These are phyloP conservation scores for Melanomma pulvis-pyrius DNA, from an alignment of 495 filamentous ascomycete species.

Conservation along the genomic window DNA sequence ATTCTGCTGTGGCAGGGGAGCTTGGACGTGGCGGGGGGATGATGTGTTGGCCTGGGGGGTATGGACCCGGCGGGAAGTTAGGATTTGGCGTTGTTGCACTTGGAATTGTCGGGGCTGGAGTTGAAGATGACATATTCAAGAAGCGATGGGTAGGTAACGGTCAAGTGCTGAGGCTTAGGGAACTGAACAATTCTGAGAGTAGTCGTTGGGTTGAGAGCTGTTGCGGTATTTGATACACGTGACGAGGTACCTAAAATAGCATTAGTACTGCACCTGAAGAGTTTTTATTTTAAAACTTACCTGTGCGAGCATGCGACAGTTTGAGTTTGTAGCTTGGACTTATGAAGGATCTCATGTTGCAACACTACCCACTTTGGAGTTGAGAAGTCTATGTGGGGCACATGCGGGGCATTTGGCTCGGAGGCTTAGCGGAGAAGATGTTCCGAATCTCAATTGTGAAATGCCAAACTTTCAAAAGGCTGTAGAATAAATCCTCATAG, in stretches of 20 bases:
- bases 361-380: too few species aligned
- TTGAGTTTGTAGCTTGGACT: background rate
- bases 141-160: background rate
- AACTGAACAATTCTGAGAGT: background rate
- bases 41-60: slow-evolving; percentile 24
- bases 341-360: too few species aligned
- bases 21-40: slow-evolving; percentile 21
- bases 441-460: background rate
- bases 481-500: background rate
- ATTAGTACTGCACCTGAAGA: too few species aligned
- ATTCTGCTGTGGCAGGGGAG: slow-evolving; percentile 22
- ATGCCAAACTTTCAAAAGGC: background rate
- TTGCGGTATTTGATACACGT: too few species aligned
- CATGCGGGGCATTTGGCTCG: background rate
- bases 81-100: slow-evolving; percentile 6
- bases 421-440: background rate
- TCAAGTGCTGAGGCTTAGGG: background rate
- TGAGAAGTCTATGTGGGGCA: background rate
- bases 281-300: too few species aligned
- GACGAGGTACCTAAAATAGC: too few species aligned
- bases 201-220: background rate
- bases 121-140: background rate
- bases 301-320: too few species aligned
- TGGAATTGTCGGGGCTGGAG: too few species aligned
- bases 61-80: slow-evolving; percentile 11